phyloP scores from a whole-genome alignment of 2,329 filamentous ascomycete species.

The Pestalotiopsis fici region DNA sequence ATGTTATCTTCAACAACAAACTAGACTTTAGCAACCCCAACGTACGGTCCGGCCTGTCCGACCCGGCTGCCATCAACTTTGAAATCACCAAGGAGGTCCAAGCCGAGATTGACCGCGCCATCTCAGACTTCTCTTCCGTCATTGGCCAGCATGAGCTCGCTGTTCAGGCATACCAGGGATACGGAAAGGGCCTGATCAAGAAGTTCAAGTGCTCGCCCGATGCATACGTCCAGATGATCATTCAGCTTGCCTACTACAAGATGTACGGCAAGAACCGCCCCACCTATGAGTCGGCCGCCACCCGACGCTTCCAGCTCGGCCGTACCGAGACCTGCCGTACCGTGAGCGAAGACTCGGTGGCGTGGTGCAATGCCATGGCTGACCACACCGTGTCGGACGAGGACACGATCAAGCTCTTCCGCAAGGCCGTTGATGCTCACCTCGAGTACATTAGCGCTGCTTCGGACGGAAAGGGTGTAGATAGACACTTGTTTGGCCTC shows the following conservation, averaged over 20 bases:
- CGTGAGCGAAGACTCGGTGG: conserved; percentile 87
- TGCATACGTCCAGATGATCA: conserved; percentile 97
- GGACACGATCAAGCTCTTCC: conserved; percentile 73
- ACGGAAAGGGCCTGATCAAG: conserved; percentile 98
- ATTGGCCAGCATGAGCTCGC: conserved; percentile 88
- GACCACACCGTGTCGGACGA: conserved; percentile 65
- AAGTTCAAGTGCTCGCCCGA: conserved; percentile 99
- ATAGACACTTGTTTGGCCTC: conserved; percentile 94
- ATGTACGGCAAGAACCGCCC: conserved; percentile 98
- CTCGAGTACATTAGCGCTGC: conserved; percentile 90
- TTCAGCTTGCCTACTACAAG: conserved; percentile 97
- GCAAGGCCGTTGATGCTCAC: conserved; percentile 78
- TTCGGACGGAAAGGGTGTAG: conserved; percentile 89
- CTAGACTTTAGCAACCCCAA: conserved; percentile 81
- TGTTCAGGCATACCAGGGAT: conserved; percentile 94
- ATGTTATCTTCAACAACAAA: conserved; percentile 90
- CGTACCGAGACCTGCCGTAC: conserved; percentile 94
- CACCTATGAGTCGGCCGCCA: conserved; percentile 95
- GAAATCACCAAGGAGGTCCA: conserved; percentile 73
- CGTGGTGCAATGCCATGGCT: conserved; percentile 87
- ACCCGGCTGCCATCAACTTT: conserved; percentile 78
- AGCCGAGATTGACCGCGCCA: conserved; percentile 76
- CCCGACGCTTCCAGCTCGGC: conserved; percentile 91
- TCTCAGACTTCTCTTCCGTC: conserved; percentile 75
- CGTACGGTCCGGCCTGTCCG: conserved; percentile 80